Percentiles rank a stretch among this genome's conserved stretches.
These are phyloP conservation scores for Cyanidium caldarium DNA, from an alignment of 23 red algal genomes.

Conservation along the genomic window DNA sequence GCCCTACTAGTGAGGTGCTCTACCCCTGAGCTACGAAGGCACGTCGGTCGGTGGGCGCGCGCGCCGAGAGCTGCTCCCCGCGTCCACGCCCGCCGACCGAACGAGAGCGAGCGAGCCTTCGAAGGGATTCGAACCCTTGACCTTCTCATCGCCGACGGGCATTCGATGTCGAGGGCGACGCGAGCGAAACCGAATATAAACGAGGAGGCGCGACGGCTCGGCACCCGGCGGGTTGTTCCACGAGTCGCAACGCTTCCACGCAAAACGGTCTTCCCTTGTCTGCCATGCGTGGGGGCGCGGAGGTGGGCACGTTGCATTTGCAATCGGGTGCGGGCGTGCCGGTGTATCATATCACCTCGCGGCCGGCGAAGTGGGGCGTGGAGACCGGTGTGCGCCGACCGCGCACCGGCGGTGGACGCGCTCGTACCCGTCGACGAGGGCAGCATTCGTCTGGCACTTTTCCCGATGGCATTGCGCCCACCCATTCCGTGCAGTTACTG, in stretches of 20 bases:
- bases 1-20: conserved; percentile 9
- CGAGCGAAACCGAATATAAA: neutral
- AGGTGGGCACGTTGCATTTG: neutral
- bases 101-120: too few species aligned
- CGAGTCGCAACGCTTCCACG: too few species aligned
- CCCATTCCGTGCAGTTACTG: neutral
- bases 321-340: neutral
- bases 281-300: too few species aligned
- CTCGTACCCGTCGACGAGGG: neutral
- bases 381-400: neutral
- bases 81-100: too few species aligned
- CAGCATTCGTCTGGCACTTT: neutral
- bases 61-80: too few species aligned
- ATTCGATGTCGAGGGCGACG: too few species aligned
- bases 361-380: neutral
- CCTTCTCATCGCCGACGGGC: neutral
- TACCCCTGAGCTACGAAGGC: conserved; percentile 10
- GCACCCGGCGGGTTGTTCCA: too few species aligned
- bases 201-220: too few species aligned
- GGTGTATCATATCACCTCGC: conserved; percentile 3
- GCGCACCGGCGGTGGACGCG: neutral
- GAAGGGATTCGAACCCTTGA: conserved; percentile 7
- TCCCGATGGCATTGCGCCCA: too few species aligned
- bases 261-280: too few species aligned
- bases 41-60: neutral